Evolutionary conservation across 1,139 yeast species (phyloP).

Genomic region (Kurtzmaniella quercitrusa): DNA sequence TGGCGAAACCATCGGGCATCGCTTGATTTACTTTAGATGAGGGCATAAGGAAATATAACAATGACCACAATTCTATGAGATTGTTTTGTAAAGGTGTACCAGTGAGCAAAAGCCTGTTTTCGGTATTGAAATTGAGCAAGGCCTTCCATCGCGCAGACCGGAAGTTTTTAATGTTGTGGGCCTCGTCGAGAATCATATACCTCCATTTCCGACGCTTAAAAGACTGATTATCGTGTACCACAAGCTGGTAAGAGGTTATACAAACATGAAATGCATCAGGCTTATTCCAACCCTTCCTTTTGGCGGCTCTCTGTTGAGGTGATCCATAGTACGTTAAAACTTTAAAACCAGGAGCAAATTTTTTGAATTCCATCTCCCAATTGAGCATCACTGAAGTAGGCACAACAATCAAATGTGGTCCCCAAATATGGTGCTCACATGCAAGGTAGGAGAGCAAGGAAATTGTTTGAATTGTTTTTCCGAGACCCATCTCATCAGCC

Average conservation of each 20-base stretch:
- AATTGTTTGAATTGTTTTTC: conserved; percentile 95
- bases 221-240: conserved; percentile 93
- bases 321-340: conserved; percentile 94
- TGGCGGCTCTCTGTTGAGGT: conserved; percentile 96
- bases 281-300: conserved; percentile 96
- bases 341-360: conserved; percentile 97
- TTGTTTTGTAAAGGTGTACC: conserved; percentile 96
- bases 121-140: conserved; percentile 85
- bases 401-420: conserved; percentile 93
- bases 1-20: conserved; percentile 96
- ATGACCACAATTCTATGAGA: conserved; percentile 89
- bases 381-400: conserved; percentile 98
- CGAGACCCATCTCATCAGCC: conserved; percentile 99
- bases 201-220: conserved; percentile 92
- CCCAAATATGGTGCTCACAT: conserved; percentile 93
- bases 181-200: conserved; percentile 96
- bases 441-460: conserved; percentile 84
- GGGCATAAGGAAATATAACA: conserved; percentile 93
- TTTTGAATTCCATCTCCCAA: conserved; percentile 99
- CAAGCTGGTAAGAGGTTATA: conserved; percentile 93
- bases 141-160: conserved; percentile 98
- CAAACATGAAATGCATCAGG: conserved; percentile 96
- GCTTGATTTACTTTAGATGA: conserved; percentile 64
- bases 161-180: conserved; percentile 95
- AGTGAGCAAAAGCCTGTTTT: conserved; percentile 78